Conservation (phyloP, 441 rosid genomes). For the Sinapis alba region DNA sequence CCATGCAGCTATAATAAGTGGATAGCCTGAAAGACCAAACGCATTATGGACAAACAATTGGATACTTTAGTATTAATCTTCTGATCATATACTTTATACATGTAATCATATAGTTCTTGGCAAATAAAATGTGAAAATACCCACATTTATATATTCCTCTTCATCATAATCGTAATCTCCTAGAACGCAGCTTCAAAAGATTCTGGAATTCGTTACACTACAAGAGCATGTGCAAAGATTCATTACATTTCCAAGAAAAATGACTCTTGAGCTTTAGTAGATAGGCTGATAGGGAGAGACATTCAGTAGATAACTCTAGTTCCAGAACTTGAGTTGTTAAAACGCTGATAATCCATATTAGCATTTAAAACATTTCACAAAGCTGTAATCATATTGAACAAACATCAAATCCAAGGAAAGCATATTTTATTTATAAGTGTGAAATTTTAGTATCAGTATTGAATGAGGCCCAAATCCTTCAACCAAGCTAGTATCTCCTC, state of each 20-base stretch:
- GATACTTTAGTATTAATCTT: background rate
- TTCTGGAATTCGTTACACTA: background rate
- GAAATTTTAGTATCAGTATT: conserved; percentile 45
- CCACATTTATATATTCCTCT: background rate
- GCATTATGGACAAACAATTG: no score
- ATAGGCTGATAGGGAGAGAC: background rate
- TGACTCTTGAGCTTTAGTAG: background rate
- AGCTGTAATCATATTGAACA: background rate
- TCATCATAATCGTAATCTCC: background rate
- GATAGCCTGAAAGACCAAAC: no score
- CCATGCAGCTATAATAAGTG: no score
- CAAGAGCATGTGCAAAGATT: background rate
- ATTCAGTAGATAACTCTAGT: background rate
- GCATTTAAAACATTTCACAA: background rate
- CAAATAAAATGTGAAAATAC: background rate
- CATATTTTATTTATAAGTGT: background rate
- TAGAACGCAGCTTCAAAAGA: no score
- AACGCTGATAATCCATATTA: background rate
- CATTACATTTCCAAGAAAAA: background rate
- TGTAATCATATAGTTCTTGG: background rate
- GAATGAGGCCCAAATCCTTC: conserved; percentile 63
- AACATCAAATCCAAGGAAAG: background rate
- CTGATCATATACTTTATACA: background rate
- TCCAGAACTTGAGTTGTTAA: background rate
- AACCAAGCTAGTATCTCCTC: conserved; percentile 82